phyloP scores from a whole-genome alignment of 805 yeast genomes.

The Peterozyma toletana region DNA sequence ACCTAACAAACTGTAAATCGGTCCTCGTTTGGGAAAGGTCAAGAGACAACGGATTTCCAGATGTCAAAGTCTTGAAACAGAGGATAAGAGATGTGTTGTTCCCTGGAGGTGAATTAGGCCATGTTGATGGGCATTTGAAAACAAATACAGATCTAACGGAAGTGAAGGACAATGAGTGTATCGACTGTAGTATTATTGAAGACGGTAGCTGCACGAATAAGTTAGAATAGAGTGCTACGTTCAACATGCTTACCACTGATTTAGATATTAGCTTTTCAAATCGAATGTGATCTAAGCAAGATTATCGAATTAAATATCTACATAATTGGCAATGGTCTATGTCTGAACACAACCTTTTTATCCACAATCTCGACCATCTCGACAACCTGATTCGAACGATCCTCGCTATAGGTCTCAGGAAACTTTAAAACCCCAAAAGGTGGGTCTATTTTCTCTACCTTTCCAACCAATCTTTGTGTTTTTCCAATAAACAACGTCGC shows the following conservation, averaged over 20 bases:
- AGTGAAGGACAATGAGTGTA: background rate
- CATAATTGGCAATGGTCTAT: conserved; percentile 76
- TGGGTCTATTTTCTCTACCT: conserved; percentile 46
- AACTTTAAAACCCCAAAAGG: conserved; percentile 61
- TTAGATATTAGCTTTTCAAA: too few relatives aligned
- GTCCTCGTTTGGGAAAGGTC: conserved; percentile 55
- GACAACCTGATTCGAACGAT: conserved; percentile 17
- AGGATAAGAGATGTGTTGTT: conserved; percentile 51
- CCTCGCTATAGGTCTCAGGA: conserved; percentile 13
- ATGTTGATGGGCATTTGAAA: conserved; percentile 36
- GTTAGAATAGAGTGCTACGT: background rate
- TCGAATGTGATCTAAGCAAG: too few relatives aligned
- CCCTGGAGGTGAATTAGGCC: conserved; percentile 54
- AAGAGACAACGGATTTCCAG: conserved; percentile 73
- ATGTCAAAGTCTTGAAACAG: conserved; percentile 70
- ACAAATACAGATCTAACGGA: background rate
- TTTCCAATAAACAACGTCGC: conserved; percentile 61
- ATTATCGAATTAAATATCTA: conserved; percentile 19
- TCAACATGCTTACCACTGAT: too few relatives aligned
- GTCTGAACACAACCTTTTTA: conserved; percentile 53
- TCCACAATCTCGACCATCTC: conserved; percentile 52
- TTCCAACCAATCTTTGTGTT: conserved; percentile 64
- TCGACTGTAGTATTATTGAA: conserved; percentile 1
- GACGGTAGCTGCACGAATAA: background rate
- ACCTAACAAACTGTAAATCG: conserved; percentile 19